Conservation (phyloP, 73 alveolate genomes). For the Paramecium sexaurelia region DNA sequence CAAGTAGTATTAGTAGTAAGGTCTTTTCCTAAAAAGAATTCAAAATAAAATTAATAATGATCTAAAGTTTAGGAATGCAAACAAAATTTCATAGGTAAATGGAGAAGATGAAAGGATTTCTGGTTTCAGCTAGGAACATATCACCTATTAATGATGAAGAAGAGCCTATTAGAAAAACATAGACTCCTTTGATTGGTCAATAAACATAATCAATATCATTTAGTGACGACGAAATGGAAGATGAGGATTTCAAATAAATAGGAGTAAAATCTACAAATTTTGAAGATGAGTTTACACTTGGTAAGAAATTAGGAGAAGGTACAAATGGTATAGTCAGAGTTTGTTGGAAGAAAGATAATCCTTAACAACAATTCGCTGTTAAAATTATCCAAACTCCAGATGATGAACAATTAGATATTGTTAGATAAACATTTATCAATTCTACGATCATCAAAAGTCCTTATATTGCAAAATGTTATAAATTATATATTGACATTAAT, state of each 20-base stretch:
- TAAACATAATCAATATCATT: neutral
- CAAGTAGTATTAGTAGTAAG: conserved; percentile 62
- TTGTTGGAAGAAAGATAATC: conserved; percentile 42
- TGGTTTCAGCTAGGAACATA: neutral
- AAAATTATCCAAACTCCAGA: conserved; percentile 36
- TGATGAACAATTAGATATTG: conserved; percentile 16
- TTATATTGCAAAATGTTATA: conserved; percentile 17
- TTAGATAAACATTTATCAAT: neutral
- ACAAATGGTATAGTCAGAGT: conserved; percentile 30
- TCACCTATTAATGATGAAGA: neutral
- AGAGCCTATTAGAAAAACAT: conserved; percentile 5
- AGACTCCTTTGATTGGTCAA: conserved; percentile 27
- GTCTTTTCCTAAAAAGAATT: conserved; percentile 36
- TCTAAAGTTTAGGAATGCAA: conserved; percentile 1
- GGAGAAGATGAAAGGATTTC: conserved; percentile 49
- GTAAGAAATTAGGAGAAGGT: conserved; percentile 47
- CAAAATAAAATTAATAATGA: neutral
- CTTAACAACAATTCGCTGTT: neutral
- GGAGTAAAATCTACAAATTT: neutral
- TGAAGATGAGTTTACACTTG: neutral
- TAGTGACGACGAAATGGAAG: neutral
- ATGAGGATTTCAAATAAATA: neutral
- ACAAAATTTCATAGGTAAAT: neutral
- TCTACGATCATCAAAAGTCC: conserved; percentile 23
- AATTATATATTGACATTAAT: conserved; percentile 6